Conservation (phyloP, 495 filamentous ascomycete genomes). For the Neurospora tetraspora region DNA sequence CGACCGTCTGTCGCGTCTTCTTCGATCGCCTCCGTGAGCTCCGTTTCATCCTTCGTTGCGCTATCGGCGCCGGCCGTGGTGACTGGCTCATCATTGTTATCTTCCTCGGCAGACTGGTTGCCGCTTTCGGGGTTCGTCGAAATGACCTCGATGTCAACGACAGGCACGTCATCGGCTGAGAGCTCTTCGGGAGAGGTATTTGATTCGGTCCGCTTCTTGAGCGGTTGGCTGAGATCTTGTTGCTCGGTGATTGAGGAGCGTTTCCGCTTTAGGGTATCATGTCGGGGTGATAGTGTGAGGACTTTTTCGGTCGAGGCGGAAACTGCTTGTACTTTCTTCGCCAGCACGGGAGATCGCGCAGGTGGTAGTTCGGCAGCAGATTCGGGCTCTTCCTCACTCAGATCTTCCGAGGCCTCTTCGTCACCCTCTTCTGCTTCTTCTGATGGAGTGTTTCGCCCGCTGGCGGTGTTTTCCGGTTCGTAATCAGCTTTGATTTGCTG, state of each 20-base stretch:
- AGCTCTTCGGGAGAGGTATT: conserved; percentile 22
- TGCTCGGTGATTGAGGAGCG: conserved; percentile 35
- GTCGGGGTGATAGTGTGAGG: conserved; percentile 3
- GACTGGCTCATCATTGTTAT: conserved; percentile 17
- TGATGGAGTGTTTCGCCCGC: conserved; percentile 30
- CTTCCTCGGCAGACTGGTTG: conserved; percentile 33
- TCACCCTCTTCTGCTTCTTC: conserved; percentile 35
- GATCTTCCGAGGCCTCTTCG: conserved; percentile 25
- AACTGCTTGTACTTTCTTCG: conserved; percentile 19
- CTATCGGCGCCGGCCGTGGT: neutral
- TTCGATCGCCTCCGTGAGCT: conserved; percentile 19
- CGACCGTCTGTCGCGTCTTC: conserved; percentile 14
- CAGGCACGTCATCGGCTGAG: conserved; percentile 29
- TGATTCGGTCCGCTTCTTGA: conserved; percentile 49
- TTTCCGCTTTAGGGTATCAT: conserved; percentile 39
- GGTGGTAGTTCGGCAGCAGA: conserved; percentile 5
- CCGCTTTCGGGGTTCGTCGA: conserved; percentile 30
- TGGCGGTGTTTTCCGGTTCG: conserved; percentile 25
- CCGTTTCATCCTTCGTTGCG: conserved; percentile 10
- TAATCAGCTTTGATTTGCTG: conserved; percentile 30
- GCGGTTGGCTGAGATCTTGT: conserved; percentile 39
- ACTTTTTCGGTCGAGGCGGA: conserved; percentile 9
- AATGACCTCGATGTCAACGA: conserved; percentile 31
- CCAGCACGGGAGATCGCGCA: conserved; percentile 12
- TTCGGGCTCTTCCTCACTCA: conserved; percentile 26